Conservation (phyloP, 2,329 filamentous ascomycete species). For the Pseudogymnoascus sp. region DNA sequence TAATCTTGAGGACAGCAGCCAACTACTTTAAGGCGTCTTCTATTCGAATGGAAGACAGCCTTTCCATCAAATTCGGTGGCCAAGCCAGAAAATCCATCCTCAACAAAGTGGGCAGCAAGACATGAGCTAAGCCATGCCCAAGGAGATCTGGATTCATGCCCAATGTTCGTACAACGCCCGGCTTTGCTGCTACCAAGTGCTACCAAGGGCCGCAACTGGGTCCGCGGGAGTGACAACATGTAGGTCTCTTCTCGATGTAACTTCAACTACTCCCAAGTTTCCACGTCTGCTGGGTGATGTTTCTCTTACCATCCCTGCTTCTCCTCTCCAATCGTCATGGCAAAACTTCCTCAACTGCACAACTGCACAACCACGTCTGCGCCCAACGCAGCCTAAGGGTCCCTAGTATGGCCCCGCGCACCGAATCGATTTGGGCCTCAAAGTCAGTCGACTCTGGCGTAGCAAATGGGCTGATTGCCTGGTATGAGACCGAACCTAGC, state of each 20-base stretch:
- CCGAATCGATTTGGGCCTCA: conserved; percentile 3
- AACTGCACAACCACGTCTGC: conserved; percentile 4
- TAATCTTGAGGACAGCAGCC: not conserved
- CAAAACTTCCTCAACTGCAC: not conserved
- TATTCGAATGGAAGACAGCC: not conserved
- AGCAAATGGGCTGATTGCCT: not conserved
- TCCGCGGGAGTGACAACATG: not conserved
- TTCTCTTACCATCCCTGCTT: not conserved
- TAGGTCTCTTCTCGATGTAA: conserved; percentile 3
- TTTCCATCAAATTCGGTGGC: not conserved
- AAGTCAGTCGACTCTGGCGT: not conserved
- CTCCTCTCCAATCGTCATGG: not conserved
- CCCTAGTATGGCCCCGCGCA: not conserved
- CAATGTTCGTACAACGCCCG: conserved; percentile 1
- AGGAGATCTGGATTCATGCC: conserved; percentile 7
- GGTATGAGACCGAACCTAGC: conserved; percentile 5
- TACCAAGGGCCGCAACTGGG: not conserved
- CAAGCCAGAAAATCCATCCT: not conserved
- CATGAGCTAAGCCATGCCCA: conserved; percentile 7
- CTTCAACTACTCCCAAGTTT: conserved; percentile 1
- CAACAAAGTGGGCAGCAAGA: conserved; percentile 7
- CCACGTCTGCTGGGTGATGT: not conserved
- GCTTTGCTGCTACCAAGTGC: conserved; percentile 6
- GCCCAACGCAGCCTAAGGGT: conserved; percentile 7
- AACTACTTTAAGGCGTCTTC: conserved; percentile 2